These are phyloP conservation scores for Camelina hispida DNA, from an alignment of 345 rosid species.

Conservation along the genomic window DNA sequence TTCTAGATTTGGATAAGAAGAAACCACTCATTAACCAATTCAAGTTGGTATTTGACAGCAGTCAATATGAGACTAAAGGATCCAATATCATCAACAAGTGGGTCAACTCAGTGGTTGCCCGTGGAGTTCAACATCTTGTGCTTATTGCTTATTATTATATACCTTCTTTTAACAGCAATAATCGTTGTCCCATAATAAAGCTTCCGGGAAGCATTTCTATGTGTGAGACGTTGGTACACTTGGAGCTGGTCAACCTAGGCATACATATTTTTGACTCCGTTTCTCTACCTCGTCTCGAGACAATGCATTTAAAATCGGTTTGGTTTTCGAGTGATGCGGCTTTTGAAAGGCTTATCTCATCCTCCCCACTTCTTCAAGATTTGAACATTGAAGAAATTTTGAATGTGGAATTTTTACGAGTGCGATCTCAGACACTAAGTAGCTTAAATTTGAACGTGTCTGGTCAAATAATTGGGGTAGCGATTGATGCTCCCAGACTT, in stretches of 20 bases:
- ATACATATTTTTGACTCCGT: neutral
- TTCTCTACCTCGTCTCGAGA: constrained; percentile 9
- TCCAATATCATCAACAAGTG: neutral
- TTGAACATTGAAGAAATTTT: neutral
- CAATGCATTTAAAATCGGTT: neutral
- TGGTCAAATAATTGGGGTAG: neutral
- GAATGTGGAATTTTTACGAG: neutral
- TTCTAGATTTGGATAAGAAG: no score
- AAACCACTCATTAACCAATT: no score
- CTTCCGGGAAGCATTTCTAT: neutral
- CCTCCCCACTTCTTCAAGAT: neutral
- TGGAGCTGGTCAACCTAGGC: neutral
- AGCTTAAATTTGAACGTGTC: neutral
- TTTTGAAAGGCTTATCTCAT: neutral
- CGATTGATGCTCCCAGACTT: neutral
- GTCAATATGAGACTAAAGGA: neutral
- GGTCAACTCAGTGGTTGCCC: neutral
- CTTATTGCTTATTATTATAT: neutral
- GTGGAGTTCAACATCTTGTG: constrained; percentile 15
- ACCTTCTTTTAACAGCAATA: neutral
- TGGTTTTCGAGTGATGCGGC: neutral
- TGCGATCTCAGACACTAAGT: constrained; percentile 1
- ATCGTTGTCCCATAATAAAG: neutral
- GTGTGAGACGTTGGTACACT: constrained; percentile 21
- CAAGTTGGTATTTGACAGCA: no score